phyloP scores from a whole-genome alignment of 2,329 filamentous ascomycete genomes.

The Pseudogymnoascus sp. region DNA sequence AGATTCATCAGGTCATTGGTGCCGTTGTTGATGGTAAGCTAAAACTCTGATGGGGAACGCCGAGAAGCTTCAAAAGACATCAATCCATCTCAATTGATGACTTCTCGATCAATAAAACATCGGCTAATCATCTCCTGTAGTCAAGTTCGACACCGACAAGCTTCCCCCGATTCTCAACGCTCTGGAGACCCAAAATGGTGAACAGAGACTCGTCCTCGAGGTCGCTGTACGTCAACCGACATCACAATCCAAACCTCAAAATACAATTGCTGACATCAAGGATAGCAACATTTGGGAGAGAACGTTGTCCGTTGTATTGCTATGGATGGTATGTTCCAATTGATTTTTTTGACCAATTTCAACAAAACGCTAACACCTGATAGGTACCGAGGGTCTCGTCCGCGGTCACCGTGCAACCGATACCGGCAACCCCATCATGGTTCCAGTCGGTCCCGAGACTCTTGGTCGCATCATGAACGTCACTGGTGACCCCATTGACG shows the following conservation, averaged over 20 bases:
- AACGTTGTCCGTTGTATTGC: slow-evolving; percentile 99
- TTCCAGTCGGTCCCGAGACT: slow-evolving; percentile 86
- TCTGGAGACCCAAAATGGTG: slow-evolving; percentile 82
- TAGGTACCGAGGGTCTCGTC: slow-evolving; percentile 98
- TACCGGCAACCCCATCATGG: slow-evolving; percentile 90
- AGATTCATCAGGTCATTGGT: slow-evolving; percentile 85
- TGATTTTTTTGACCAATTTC: slow-evolving; percentile 8
- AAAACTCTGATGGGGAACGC: slow-evolving; percentile 29
- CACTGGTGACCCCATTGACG: slow-evolving; percentile 99
- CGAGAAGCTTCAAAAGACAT: slow-evolving; percentile 4
- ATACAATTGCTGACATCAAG: slow-evolving; percentile 30
- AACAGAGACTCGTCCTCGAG: slow-evolving; percentile 91
- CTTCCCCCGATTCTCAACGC: slow-evolving; percentile 97
- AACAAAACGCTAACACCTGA: slow-evolving; percentile 13
- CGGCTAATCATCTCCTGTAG: slow-evolving; percentile 43
- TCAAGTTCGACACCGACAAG: slow-evolving; percentile 93
- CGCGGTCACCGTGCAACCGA: slow-evolving; percentile 79
- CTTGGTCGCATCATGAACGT: slow-evolving; percentile 99
- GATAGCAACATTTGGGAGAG: slow-evolving; percentile 97
- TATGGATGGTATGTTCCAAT: slow-evolving; percentile 78
- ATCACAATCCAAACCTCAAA: slow-evolving; percentile 12
- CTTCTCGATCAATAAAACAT: slow-evolving; percentile 9
- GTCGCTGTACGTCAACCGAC: slow-evolving; percentile 66
- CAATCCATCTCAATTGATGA: not conserved
- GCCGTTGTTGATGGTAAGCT: slow-evolving; percentile 92